Base-by-base conservation (phyloP, 352 stramenopile genomes). In the Pilasporangium apinafurcum region DNA sequence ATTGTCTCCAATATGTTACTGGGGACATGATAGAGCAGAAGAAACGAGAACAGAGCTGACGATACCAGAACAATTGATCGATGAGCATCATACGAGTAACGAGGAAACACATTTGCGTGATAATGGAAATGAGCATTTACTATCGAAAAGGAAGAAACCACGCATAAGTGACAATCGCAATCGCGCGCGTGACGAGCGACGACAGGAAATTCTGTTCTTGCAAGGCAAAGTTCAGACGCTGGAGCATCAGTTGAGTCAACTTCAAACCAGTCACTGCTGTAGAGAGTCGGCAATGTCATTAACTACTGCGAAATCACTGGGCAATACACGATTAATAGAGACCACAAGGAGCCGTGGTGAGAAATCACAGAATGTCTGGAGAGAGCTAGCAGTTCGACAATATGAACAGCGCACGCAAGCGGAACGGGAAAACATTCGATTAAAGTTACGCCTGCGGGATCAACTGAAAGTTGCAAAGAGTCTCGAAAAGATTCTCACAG, bases 401-500 rank as follows among this genome's bases (percentile, higher is more conserved):
- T 18, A 18, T 8, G 10, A 20, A 8, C 33, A 20, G 33, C 33
- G 33, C 25, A 7, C 9, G 9, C 21, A 18, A 2, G 14, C 8
- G 8, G 33, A 38, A 7, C 33, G 33, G 7, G 33, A 38, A 20
- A 38, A 38, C 33, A 13, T 38, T 7, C 33, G 33, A 13, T 10
- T 38, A 18, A 38, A 20, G n/a, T 8, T 38, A 16, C 10, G 21
- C 16, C 33, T 38, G 10, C 16, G 25, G 33, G 9, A 38, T 18
- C 33, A 38, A 38, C 8, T 38, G 16, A 38, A 13, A 20, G 33
- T 38, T 18, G 33, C 33, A 20, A 38, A 10, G 33, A 38, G 14
- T 10, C 33, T 38, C 16, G 33, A 38, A 20, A 82, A 82, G 29
- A 53, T 82, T 1, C 44, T 82, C 18, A 63, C 62, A 40, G 76